Base-by-base conservation (phyloP, 2,329 filamentous ascomycete genomes). In the Grosmannia huntii region DNA sequence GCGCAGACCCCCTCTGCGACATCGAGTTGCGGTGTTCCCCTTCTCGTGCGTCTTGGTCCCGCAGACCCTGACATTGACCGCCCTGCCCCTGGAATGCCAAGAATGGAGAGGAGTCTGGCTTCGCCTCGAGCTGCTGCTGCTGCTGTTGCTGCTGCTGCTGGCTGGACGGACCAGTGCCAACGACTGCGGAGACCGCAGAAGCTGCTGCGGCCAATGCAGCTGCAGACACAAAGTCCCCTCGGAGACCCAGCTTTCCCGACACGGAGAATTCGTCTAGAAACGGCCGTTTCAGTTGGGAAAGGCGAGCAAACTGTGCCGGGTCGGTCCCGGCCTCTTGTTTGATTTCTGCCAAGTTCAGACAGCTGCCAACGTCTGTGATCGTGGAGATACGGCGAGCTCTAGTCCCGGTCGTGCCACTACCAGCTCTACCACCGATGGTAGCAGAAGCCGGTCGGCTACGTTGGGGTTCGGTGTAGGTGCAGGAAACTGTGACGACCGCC, bases 21-120 rank as follows among this genome's bases (percentile, higher is more conserved):
- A 85, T 85, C 75, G 80, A 78, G 75, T 73, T 73, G 77, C 76
- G 56, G n/a, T 48, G 76, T 72, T 80, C 79, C 75, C 79, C 78
- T 76, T 71, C 73, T 70, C 72, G 70, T 71, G 71, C 72, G 68
- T 73, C 72, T 68, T 73, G 71, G 72, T 73, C 75, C 70, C 71
- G 71, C 72, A 71, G 73, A 73, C 73, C 75, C 70, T 75, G 71
- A 79, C 81, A 84, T 84, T 76, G 81, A 82, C 68, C 63, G 64
- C 65, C 64, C 27, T 59, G 57, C 65, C 62, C 41, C 62, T 31
- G 14, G 50, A 23, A 46, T 21, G 36, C n/a, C 41, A 33, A 44
- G 50, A 48, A 28, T 19, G 25, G 44, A 21, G 41, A 25, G 44
- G 38, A 23, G 38, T 4, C 19, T 7, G 27, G 27, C 5, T 19